phyloP scores from a whole-genome alignment of 768 basidiomycete species.

The Suillus paluster region DNA sequence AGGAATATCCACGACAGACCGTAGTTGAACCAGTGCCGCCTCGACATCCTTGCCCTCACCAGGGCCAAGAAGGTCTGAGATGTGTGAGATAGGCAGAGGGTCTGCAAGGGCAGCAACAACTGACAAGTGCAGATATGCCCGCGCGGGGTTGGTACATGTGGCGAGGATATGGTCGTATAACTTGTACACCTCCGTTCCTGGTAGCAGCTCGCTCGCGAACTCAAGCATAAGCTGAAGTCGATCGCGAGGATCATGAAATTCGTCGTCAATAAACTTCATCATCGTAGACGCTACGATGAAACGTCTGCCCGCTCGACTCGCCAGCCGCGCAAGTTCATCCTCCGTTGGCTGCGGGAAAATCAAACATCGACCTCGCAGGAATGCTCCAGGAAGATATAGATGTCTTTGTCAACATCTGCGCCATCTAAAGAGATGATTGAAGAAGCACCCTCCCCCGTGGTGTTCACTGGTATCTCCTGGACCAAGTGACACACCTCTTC shows the following conservation, averaged over 20 bases:
- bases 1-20: neutral
- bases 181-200: neutral
- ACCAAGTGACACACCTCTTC: neutral
- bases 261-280: neutral
- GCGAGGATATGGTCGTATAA: neutral
- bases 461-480: neutral
- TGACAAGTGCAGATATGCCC: neutral
- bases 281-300: neutral
- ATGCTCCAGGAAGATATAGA: neutral
- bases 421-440: too few relatives aligned
- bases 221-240: neutral
- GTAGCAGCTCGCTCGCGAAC: neutral
- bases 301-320: neutral
- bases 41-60: neutral
- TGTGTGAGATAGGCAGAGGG: neutral
- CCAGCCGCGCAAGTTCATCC: neutral
- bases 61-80: neutral
- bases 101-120: neutral
- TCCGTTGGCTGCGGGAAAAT: neutral
- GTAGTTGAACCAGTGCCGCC: neutral
- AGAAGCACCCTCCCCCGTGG: neutral
- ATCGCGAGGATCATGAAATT: neutral
- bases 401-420: neutral
- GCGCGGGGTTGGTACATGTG: neutral
- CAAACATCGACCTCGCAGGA: neutral